These are phyloP conservation scores for Lophium mytilinum DNA, from an alignment of 495 filamentous ascomycete species.

Conservation along the genomic window DNA sequence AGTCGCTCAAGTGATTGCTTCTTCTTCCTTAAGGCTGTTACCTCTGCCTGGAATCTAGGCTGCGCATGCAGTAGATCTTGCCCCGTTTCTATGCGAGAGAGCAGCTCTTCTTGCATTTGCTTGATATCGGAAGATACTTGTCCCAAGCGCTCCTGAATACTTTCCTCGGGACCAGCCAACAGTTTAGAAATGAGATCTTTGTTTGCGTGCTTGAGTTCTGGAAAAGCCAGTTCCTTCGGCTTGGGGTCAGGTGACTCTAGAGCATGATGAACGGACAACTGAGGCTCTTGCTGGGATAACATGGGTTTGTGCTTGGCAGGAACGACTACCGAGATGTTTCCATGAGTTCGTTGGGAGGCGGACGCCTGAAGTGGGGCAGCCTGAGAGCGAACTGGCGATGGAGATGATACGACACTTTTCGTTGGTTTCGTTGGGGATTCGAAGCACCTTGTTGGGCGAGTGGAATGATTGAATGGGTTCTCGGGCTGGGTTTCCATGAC, in stretches of 20 bases:
- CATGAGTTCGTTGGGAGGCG: background rate
- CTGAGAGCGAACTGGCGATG: background rate
- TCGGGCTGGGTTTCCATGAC: slow-evolving; percentile 6
- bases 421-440: too few species aligned
- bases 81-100: too few species aligned
- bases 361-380: background rate
- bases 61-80: too few species aligned
- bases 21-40: background rate
- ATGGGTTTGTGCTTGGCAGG: background rate
- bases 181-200: background rate
- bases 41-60: background rate
- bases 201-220: background rate
- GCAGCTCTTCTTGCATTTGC: too few species aligned
- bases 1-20: background rate
- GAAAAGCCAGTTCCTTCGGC: background rate
- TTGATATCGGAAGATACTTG: too few species aligned
- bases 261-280: background rate
- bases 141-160: too few species aligned
- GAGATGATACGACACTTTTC: background rate
- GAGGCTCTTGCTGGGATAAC: background rate
- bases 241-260: background rate
- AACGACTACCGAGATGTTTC: background rate
- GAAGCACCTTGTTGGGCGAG: too few species aligned
- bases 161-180: too few species aligned
- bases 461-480: too few species aligned